Evolutionary conservation across 2,329 filamentous ascomycete genomes (phyloP).

Genomic region (Fusarium palustre): DNA sequence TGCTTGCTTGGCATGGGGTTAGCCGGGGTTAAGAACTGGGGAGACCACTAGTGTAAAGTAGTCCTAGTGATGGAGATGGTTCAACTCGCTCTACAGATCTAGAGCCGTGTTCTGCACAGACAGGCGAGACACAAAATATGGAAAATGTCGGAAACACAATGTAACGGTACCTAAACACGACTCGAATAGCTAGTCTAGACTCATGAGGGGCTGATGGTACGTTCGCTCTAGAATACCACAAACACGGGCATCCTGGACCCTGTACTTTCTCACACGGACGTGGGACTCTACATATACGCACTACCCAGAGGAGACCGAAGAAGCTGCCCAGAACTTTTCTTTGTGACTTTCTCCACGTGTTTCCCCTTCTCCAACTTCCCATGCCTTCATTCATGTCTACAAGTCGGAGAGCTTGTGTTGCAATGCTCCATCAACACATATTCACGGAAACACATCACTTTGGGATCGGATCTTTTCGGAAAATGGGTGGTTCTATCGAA

Average conservation of each 20-base stretch:
- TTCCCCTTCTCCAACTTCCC: slow-evolving; percentile 12
- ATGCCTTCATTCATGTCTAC: background rate
- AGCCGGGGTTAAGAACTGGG: slow-evolving; percentile 3
- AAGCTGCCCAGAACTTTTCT: background rate
- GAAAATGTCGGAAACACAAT: slow-evolving; percentile 22
- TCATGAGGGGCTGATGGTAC: background rate
- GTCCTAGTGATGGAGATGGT: background rate
- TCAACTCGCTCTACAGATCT: background rate
- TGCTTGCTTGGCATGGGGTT: background rate
- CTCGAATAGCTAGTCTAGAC: slow-evolving; percentile 14
- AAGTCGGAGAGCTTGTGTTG: slow-evolving; percentile 9
- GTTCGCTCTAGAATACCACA: slow-evolving; percentile 1
- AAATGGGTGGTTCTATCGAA: background rate
- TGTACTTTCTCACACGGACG: background rate
- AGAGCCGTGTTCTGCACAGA: background rate
- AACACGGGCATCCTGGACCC: background rate
- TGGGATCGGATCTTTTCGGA: slow-evolving; percentile 30
- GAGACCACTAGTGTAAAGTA: background rate
- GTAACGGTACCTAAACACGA: slow-evolving; percentile 5
- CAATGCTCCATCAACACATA: background rate
- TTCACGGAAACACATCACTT: background rate
- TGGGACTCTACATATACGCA: background rate
- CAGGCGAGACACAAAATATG: background rate
- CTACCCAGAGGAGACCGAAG: background rate
- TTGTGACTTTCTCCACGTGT: slow-evolving; percentile 5